Evolutionary conservation across 805 yeast species (phyloP).

Genomic region (Trichomonascus vanleenenianus): DNA sequence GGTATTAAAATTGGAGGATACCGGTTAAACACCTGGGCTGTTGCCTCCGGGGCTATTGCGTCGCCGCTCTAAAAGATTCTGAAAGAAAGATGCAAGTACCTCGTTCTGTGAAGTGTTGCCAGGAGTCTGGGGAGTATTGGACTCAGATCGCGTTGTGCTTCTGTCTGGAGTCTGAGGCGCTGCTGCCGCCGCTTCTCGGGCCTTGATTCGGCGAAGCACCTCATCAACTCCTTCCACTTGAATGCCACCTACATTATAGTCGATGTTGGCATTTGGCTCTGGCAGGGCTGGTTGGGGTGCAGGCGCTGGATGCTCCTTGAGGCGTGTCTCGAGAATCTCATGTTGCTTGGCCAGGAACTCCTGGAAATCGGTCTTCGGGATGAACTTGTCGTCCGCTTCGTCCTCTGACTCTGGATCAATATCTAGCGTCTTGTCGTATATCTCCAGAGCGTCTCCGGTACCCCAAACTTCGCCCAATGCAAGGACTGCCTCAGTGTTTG

Average conservation of each 20-base stretch:
- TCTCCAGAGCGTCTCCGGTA: background rate
- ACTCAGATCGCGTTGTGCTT: slow-evolving; percentile 7
- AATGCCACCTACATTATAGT: slow-evolving; percentile 20
- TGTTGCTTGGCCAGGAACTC: slow-evolving; percentile 15
- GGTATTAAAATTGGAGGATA: too few species aligned
- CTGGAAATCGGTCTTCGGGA: slow-evolving; percentile 18
- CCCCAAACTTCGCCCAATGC: slow-evolving; percentile 7
- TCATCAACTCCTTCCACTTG: slow-evolving; percentile 20
- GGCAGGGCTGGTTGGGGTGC: background rate
- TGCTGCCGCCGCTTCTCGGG: slow-evolving; percentile 9
- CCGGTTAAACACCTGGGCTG: too few species aligned
- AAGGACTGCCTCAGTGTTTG: slow-evolving; percentile 17
- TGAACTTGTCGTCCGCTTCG: background rate
- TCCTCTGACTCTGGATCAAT: slow-evolving; percentile 7
- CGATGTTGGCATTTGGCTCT: slow-evolving; percentile 1
- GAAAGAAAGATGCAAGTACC: slow-evolving; percentile 20
- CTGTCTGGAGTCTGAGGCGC: slow-evolving; percentile 15
- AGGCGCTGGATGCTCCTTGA: slow-evolving; percentile 1
- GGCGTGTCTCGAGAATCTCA: slow-evolving; percentile 8
- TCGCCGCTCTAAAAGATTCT: slow-evolving; percentile 16
- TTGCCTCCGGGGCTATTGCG: slow-evolving; percentile 2
- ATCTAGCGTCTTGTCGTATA: background rate
- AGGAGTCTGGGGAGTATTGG: slow-evolving; percentile 10
- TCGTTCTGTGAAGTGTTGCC: slow-evolving; percentile 16
- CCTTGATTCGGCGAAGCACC: slow-evolving; percentile 17